Evolutionary conservation across 441 rosid genomes (phyloP), one percentile per base, ranked within the genome.

Genomic region (Pelargonium australe): DNA sequence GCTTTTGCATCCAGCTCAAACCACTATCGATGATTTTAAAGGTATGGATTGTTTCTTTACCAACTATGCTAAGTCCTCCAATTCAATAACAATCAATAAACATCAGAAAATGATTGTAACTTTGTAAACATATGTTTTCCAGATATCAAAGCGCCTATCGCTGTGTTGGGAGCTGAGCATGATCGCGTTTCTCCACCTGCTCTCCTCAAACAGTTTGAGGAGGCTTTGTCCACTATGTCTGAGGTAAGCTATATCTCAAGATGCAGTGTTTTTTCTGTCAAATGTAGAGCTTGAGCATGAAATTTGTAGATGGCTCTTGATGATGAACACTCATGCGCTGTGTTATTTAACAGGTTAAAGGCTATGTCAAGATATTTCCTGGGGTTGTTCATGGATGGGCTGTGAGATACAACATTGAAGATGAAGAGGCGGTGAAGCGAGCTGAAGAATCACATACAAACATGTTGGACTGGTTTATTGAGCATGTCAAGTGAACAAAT

Each of bases 1-100:
- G 44, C 66, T 77, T 53, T 68, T 77, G 75, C 80, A 80, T 70
- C 80, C 80, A 23, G 61, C 68, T 73, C 63, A 77, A 72, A 34
- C 37, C 5, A 34, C 37, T 0, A 71, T 47, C 28, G 72, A 77
- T 8, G 80, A 73, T 11, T 70, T 77, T 37, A 63, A 73, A 1
- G 80, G 80, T 77, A 77, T 57, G 31, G 41, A 67, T 0, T 14
- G 64, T 68, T 40, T 23, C 43, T 43, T 3, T 11, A 40, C 53
- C 14, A 44, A 66, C 40, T 40, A 16, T 61, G 4, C 1, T 6
- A 61, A 14, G 19, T 6, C 7, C 0, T 3, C 12, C 3, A 11
- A 13, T 14, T 13, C 13, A 5, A 16, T 14, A 7, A 17, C n/a
- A 2, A 28, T 68, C 6, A 5, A n/a, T 4, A 34, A 14, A 63